A percentile compares a stretch with the other conserved stretches of the same genome.
These are phyloP conservation scores for Paradendryphiella salina DNA, from an alignment of 2,329 filamentous ascomycete species.

Conservation along the genomic window DNA sequence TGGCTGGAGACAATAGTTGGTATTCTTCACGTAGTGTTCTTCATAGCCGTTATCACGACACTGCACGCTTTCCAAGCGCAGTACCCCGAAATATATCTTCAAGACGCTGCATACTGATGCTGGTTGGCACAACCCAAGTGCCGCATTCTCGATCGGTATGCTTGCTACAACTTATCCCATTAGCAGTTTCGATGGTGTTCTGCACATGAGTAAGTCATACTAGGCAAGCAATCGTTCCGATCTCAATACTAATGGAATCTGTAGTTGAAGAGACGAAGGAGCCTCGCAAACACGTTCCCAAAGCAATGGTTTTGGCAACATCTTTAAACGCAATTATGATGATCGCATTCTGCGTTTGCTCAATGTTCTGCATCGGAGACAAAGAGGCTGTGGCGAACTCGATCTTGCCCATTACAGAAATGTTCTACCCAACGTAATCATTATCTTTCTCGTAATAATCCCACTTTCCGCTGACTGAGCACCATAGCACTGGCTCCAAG, in stretches of 20 bases:
- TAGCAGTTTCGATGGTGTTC: conserved; percentile 50
- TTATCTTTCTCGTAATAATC: not conserved
- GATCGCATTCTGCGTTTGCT: conserved; percentile 48
- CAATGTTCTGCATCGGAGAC: conserved; percentile 51
- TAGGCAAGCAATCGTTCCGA: too few relatives aligned
- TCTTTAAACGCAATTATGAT: conserved; percentile 47
- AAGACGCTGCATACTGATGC: conserved; percentile 49
- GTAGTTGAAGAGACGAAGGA: conserved; percentile 28
- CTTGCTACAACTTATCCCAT: conserved; percentile 38
- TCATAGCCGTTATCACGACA: conserved; percentile 53
- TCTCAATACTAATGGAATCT: not conserved
- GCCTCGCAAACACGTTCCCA: conserved; percentile 18
- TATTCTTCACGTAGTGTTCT: conserved; percentile 52
- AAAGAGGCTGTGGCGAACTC: conserved; percentile 23
- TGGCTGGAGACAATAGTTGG: conserved; percentile 51
- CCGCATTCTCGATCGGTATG: conserved; percentile 48
- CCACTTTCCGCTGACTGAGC: not conserved
- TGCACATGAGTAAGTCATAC: conserved; percentile 40
- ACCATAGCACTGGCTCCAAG: conserved; percentile 39
- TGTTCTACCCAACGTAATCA: conserved; percentile 35
- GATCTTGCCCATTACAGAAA: conserved; percentile 36
- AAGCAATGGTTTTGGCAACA: conserved; percentile 49
- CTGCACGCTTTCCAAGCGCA: conserved; percentile 41
- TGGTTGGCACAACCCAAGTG: conserved; percentile 46
- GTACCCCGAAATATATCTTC: conserved; percentile 48